A percentile compares a stretch with the other conserved stretches of the same genome.
Evolutionary conservation across 139 green algal genomes (phyloP).

Genomic region (Volvox africanus): DNA sequence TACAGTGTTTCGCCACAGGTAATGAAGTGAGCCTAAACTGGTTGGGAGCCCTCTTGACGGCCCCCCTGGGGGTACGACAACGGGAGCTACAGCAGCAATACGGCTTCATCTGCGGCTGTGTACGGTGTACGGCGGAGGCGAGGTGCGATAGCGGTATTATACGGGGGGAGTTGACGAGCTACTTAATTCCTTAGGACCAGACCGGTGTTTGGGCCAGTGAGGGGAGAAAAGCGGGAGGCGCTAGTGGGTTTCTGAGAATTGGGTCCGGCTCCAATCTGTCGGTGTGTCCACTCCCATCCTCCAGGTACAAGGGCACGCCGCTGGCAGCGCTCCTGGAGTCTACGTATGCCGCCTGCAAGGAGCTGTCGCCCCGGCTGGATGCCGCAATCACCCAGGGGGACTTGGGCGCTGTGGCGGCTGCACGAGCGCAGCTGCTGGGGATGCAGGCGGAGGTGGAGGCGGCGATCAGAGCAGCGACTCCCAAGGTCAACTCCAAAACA

Average conservation of each 20-base stretch:
- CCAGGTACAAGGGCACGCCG: conserved; percentile 13
- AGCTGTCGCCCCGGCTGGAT: conserved; percentile 5
- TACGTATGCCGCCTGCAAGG: background rate
- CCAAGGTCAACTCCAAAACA: conserved; percentile 37
- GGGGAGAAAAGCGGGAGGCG: no score
- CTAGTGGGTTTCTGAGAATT: no score
- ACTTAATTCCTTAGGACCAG: no score
- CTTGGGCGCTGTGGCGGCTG: background rate
- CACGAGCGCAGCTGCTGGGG: conserved; percentile 39
- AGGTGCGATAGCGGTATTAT: background rate
- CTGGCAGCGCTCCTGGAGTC: background rate
- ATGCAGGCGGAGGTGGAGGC: conserved; percentile 49
- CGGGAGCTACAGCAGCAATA: conserved; percentile 60
- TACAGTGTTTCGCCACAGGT: background rate
- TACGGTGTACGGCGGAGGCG: conserved; percentile 33
- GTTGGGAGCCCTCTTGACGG: conserved; percentile 55
- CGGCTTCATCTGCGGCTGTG: conserved; percentile 61
- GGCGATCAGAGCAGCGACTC: conserved; percentile 32
- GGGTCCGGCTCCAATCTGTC: no score
- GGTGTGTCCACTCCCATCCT: background rate
- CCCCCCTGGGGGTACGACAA: conserved; percentile 47
- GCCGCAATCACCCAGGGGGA: background rate
- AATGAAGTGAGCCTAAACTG: conserved; percentile 55
- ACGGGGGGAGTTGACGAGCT: no score
- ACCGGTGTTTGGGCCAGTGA: no score